Percentiles rank a stretch among this genome's conserved stretches.
These are phyloP conservation scores for Claviceps arundinis DNA, from an alignment of 2,329 filamentous ascomycete genomes.

Conservation along the genomic window DNA sequence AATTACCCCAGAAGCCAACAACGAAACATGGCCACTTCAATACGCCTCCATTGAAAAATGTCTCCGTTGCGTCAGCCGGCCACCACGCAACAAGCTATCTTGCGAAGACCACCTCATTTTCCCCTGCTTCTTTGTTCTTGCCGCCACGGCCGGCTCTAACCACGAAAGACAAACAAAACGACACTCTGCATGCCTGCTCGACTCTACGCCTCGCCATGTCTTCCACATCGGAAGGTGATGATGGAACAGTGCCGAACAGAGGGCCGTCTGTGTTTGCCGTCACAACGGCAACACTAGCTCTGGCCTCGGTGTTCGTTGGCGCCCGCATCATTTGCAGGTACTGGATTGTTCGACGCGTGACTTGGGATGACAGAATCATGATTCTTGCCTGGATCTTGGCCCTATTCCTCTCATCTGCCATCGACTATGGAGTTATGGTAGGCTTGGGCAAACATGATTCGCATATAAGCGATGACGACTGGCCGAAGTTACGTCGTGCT, in stretches of 20 bases:
- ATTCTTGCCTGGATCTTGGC: constrained; percentile 63
- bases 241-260: constrained; percentile 29
- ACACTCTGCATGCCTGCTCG: constrained; percentile 2
- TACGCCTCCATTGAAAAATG: not conserved
- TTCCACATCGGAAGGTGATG: constrained; percentile 3
- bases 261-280: constrained; percentile 54
- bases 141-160: not conserved
- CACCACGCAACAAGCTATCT: not conserved
- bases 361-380: constrained; percentile 72
- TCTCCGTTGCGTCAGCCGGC: not conserved
- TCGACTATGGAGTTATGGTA: constrained; percentile 47
- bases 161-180: not conserved
- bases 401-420: constrained; percentile 53
- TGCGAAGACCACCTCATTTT: not conserved
- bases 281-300: constrained; percentile 51
- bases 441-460: constrained; percentile 57
- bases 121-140: not conserved
- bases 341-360: constrained; percentile 57
- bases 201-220: constrained; percentile 4
- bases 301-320: constrained; percentile 63
- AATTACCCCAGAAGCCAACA: not conserved
- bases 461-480: constrained; percentile 39
- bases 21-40: not conserved
- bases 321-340: constrained; percentile 61
- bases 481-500: constrained; percentile 38